Conservation (phyloP, 2,329 filamentous ascomycete genomes). For the Fusarium sp. region DNA sequence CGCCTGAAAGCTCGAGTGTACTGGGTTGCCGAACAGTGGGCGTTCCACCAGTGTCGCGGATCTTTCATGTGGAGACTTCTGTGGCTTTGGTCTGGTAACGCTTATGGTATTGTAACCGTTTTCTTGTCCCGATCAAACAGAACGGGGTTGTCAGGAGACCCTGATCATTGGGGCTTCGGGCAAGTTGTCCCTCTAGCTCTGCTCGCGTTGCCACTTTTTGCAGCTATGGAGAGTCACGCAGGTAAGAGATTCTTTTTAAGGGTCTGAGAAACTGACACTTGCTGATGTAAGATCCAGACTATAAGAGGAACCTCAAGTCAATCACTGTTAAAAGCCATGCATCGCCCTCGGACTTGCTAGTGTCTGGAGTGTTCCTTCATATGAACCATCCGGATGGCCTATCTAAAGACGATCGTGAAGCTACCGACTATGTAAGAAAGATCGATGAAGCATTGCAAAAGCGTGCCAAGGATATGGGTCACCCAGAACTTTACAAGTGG, state of each 20-base stretch:
- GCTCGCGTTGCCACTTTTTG: background rate
- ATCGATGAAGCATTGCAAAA: background rate
- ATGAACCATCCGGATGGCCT: background rate
- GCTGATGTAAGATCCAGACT: background rate
- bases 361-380: background rate
- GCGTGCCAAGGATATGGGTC: accelerated
- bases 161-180: background rate
- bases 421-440: accelerated
- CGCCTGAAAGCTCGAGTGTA: accelerated
- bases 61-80: slow-evolving; percentile 1
- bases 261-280: background rate
- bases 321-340: no score
- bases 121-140: accelerated
- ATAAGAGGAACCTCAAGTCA: background rate
- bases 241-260: background rate
- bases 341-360: no score
- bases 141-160: background rate
- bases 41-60: background rate
- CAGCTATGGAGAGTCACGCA: background rate
- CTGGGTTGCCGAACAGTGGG: background rate
- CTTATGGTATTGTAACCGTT: background rate
- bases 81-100: background rate
- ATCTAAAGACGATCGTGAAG: accelerated
- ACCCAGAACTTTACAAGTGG: background rate
- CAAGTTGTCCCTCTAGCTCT: background rate